A percentile compares a stretch with the other conserved stretches of the same genome.
These are phyloP conservation scores for Sclerotiophoma versabilis DNA, from an alignment of 2,329 filamentous ascomycete species.

Conservation along the genomic window DNA sequence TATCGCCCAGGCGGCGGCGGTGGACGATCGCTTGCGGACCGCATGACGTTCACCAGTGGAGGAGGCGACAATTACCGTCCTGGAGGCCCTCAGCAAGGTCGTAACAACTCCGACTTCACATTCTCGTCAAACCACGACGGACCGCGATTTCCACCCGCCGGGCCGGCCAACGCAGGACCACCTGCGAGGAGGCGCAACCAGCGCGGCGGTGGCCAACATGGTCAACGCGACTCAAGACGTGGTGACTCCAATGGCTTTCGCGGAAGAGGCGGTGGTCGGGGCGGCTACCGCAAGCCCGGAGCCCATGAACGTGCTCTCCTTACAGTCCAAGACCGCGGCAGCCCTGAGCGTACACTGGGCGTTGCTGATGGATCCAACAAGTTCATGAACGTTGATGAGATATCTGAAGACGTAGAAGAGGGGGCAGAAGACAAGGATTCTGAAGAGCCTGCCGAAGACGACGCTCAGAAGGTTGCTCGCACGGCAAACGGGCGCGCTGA, in stretches of 20 bases:
- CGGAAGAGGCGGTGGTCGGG: slow-evolving; percentile 18
- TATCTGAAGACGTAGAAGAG: slow-evolving; percentile 49
- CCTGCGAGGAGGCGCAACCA: slow-evolving; percentile 25
- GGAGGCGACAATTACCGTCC: slow-evolving; percentile 40
- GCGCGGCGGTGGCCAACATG: slow-evolving; percentile 21
- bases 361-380: slow-evolving; percentile 51
- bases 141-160: slow-evolving; percentile 41
- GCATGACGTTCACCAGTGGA: slow-evolving; percentile 40
- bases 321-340: slow-evolving; percentile 50
- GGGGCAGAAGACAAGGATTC: slow-evolving; percentile 41
- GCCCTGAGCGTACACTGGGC: slow-evolving; percentile 55
- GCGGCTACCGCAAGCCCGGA: slow-evolving; percentile 36
- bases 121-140: slow-evolving; percentile 40
- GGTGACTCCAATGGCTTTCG: slow-evolving; percentile 25
- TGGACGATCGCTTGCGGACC: slow-evolving; percentile 33
- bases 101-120: slow-evolving; percentile 39
- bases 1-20: slow-evolving; percentile 34
- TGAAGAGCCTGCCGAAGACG: slow-evolving; percentile 30
- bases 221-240: slow-evolving; percentile 28
- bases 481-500: slow-evolving; percentile 31
- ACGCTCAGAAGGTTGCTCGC: slow-evolving; percentile 35
- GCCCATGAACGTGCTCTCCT: slow-evolving; percentile 56
- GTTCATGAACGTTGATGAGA: slow-evolving; percentile 51
- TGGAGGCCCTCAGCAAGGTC: slow-evolving; percentile 23
- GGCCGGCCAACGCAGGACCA: slow-evolving; percentile 26